A percentile compares a stretch with the other conserved stretches of the same genome.
Evolutionary conservation across 2,329 filamentous ascomycete genomes (phyloP).

Genomic region (Metarhizium sp.): DNA sequence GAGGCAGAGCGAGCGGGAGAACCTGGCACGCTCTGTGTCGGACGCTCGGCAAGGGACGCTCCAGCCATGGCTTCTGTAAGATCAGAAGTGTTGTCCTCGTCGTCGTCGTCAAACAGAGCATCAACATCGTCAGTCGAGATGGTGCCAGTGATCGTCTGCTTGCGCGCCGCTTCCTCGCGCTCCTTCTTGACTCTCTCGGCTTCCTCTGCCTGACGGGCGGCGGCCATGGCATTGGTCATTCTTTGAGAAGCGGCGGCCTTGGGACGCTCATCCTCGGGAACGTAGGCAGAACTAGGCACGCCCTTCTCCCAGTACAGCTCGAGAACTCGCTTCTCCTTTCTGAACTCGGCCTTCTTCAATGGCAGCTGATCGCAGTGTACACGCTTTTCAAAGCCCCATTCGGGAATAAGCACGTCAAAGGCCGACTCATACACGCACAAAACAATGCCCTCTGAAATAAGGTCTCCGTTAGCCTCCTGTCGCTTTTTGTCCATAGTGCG

Average conservation of each 20-base stretch:
- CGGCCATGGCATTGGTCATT: conserved; percentile 64
- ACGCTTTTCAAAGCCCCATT: conserved; percentile 98
- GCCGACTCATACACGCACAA: conserved; percentile 97
- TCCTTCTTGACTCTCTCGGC: conserved; percentile 76
- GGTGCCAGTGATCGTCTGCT: conserved; percentile 89
- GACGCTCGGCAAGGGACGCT: conserved; percentile 78
- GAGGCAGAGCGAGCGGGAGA: conserved; percentile 74
- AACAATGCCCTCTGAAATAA: conserved; percentile 93
- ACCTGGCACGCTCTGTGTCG: conserved; percentile 90
- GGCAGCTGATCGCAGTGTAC: conserved; percentile 98
- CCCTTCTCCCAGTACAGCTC: conserved; percentile 99
- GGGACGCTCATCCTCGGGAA: conserved; percentile 92
- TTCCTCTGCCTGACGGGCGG: conserved; percentile 71
- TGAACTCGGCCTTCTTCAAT: conserved; percentile 97
- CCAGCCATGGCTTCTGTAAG: conserved; percentile 86
- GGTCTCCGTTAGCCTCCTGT: conserved; percentile 76
- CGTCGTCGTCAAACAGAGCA: conserved; percentile 92
- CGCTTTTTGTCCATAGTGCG: conserved; percentile 89
- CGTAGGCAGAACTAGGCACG: conserved; percentile 87
- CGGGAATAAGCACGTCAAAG: conserved; percentile 94
- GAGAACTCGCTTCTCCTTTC: conserved; percentile 88
- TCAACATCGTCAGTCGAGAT: conserved; percentile 90
- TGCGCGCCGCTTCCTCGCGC: conserved; percentile 80
- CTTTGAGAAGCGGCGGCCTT: conserved; percentile 69
- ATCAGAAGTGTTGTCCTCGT: conserved; percentile 80